phyloP scores from a whole-genome alignment of 1,284 basidiomycete genomes.

The Binderoboletus segoi region DNA sequence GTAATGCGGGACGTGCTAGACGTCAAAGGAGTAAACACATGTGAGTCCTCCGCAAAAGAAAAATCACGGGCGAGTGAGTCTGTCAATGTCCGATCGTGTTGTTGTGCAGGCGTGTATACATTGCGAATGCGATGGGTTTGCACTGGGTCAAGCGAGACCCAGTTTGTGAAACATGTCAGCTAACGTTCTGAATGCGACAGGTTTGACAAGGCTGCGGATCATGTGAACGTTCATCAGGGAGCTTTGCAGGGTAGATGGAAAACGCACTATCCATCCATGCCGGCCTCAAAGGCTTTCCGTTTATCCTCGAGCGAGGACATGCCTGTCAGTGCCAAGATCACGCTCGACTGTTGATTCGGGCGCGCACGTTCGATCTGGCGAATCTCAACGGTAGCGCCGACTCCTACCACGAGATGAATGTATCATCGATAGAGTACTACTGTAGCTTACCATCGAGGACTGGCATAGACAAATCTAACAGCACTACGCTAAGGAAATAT shows the following conservation, averaged over 20 bases:
- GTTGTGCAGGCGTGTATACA: constrained; percentile 14
- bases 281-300: constrained; percentile 86
- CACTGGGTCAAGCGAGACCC: constrained; percentile 52
- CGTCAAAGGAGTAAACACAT: not conserved
- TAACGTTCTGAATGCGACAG: constrained; percentile 88
- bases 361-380: constrained; percentile 73
- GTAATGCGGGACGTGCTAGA: constrained; percentile 4
- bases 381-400: constrained; percentile 84
- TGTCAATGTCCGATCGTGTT: constrained; percentile 19
- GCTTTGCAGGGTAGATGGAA: not conserved
- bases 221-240: constrained; percentile 1
- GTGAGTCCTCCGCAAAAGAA: constrained; percentile 5
- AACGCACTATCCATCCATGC: constrained; percentile 93
- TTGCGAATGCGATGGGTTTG: constrained; percentile 11
- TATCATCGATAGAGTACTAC: not conserved
- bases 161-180: constrained; percentile 83
- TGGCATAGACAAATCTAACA: constrained; percentile 94
- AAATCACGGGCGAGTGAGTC: constrained; percentile 8
- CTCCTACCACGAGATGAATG: constrained; percentile 45
- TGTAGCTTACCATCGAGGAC: constrained; percentile 71
- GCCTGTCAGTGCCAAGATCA: constrained; percentile 91
- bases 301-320: constrained; percentile 94
- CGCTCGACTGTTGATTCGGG: constrained; percentile 42
- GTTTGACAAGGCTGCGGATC: constrained; percentile 77
- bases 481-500: constrained; percentile 61